Base-by-base conservation (phyloP, 1,139 yeast genomes). In the Spathaspora sp. region DNA sequence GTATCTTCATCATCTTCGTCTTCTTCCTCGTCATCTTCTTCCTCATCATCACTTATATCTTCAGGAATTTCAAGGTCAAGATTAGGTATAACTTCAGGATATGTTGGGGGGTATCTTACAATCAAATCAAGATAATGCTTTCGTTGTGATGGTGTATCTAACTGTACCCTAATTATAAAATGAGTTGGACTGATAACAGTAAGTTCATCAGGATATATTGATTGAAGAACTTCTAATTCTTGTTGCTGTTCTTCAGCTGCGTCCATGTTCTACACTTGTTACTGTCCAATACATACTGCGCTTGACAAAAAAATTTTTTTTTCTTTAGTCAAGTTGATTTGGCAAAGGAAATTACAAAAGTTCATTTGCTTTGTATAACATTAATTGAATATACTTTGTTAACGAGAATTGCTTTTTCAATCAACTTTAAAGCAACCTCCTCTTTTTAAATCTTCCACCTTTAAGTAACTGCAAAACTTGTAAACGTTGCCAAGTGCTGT, bases 141-240 rank as follows among this genome's bases (percentile, higher is more conserved):
- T 39, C 80, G 68, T 17, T 76, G 80, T 5, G 82, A 68, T 10
- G 72, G 70, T 1, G 91, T 82, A 54, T 89, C 96, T 38, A 88
- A 70, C 17, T 61, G 51, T 6, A 81, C 55, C 41, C 68, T 67
- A 41, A 84, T 76, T 38, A 72, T 64, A 55, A 78, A 83, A 38
- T 73, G 70, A 0, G 72, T 67, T 7, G 72, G 74, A 8, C 78
- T 65, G 25, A 72, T 60, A 39, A 67, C 61, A 20, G 56, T 61
- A 38, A 93, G 67, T 63, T 93, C 98, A 63, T 90, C 97, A 2
- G 98, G 98, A 61, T 91, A 93, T 49, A 93, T 93, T 20, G 95
- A 85, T 63, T 88, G 85, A 50, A 93, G 76, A 37, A 90, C 89
- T 64, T 88, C 95, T 40, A 89, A 65, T 61, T 89, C 96, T 64